phyloP scores from a whole-genome alignment of 1,284 basidiomycete species.

The Ustilago hordei region DNA sequence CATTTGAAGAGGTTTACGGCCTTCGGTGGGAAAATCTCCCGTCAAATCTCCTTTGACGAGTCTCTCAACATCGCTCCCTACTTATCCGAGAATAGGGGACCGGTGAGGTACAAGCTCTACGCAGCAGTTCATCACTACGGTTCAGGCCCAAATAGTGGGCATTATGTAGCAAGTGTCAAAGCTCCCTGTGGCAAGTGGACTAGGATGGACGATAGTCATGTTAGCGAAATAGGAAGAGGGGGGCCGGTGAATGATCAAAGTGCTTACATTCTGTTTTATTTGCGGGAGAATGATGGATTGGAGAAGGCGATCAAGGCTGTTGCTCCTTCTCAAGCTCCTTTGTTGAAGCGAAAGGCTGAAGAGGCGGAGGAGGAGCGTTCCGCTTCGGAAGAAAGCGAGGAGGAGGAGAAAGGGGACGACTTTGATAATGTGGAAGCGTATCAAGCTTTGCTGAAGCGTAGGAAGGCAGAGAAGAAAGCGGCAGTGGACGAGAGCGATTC shows the following conservation, averaged over 20 bases:
- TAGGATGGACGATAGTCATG: constrained; percentile 92
- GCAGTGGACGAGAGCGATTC: constrained; percentile 2
- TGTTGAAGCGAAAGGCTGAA: constrained; percentile 18
- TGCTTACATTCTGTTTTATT: constrained; percentile 94
- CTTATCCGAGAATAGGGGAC: constrained; percentile 77
- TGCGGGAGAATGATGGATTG: constrained; percentile 73
- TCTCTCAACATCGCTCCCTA: constrained; percentile 80
- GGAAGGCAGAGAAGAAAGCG: constrained; percentile 14
- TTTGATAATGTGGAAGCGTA: constrained; percentile 29
- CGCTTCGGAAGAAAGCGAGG: constrained; percentile 7
- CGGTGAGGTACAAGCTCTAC: constrained; percentile 84
- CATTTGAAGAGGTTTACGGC: constrained; percentile 96
- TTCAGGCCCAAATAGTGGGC: constrained; percentile 90
- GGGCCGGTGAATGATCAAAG: constrained; percentile 76
- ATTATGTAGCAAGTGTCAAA: constrained; percentile 91
- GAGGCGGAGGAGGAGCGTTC: constrained; percentile 14
- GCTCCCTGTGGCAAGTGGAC: constrained; percentile 81
- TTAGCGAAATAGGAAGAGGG: constrained; percentile 71
- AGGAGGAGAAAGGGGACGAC: constrained; percentile 6
- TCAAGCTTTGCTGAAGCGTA: constrained; percentile 23
- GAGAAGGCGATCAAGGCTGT: constrained; percentile 32
- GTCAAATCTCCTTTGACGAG: constrained; percentile 83
- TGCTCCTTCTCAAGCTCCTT: neutral
- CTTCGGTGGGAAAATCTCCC: constrained; percentile 77
- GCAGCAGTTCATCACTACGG: constrained; percentile 95